Evolutionary conservation across 1,139 yeast genomes (phyloP).

Genomic region (Yamadazyma mexicana): DNA sequence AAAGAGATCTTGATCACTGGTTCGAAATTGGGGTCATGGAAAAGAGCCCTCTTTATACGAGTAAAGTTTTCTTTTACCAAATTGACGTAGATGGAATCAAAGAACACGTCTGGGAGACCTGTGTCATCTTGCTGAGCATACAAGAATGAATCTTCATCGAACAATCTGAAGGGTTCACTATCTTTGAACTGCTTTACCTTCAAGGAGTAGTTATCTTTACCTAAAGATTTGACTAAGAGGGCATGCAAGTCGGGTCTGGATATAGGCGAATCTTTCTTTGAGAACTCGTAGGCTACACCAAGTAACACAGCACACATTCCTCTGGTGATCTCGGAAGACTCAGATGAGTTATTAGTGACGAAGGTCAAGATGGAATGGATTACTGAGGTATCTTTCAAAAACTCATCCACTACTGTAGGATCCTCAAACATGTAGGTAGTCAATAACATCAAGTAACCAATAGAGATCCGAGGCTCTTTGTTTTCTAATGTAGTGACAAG

Average conservation of each 20-base stretch:
- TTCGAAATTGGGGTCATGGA: constrained; percentile 70
- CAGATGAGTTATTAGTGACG: constrained; percentile 60
- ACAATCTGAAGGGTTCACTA: constrained; percentile 53
- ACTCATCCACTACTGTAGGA: constrained; percentile 70
- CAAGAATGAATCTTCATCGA: constrained; percentile 41
- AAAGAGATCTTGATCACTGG: constrained; percentile 68
- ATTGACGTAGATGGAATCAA: constrained; percentile 62
- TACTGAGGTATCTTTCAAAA: constrained; percentile 65
- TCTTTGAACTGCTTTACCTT: constrained; percentile 75
- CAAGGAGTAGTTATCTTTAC: constrained; percentile 75
- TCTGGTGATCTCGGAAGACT: constrained; percentile 61
- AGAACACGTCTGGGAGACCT: constrained; percentile 83
- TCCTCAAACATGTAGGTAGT: constrained; percentile 81
- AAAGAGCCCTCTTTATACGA: constrained; percentile 69
- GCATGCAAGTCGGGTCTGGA: constrained; percentile 63
- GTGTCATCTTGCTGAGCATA: constrained; percentile 58
- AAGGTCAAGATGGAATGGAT: constrained; percentile 69
- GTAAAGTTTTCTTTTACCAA: constrained; percentile 69
- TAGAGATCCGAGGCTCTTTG: constrained; percentile 72
- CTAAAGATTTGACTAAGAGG: constrained; percentile 67
- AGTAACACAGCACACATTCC: constrained; percentile 73
- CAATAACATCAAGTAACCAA: constrained; percentile 77
- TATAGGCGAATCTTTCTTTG: constrained; percentile 69
- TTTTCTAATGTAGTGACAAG: constrained; percentile 64
- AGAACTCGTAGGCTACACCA: constrained; percentile 82